Evolutionary conservation across 1,284 basidiomycete species (phyloP).

Genomic region (Jaminaea rosea): DNA sequence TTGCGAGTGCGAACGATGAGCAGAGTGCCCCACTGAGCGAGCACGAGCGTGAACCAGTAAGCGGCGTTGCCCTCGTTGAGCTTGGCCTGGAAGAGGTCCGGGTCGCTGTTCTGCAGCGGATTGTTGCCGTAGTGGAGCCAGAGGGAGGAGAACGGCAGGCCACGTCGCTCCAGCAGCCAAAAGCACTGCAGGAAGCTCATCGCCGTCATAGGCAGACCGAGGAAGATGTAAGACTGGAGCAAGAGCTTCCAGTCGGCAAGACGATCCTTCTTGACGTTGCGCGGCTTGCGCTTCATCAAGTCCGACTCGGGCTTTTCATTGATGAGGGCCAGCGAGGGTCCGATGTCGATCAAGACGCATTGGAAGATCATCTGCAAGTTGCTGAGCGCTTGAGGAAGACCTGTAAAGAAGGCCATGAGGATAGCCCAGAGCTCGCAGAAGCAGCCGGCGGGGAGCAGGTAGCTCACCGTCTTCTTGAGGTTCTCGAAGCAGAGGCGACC

Average conservation of each 20-base stretch:
- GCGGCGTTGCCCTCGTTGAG: constrained; percentile 44
- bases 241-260: constrained; percentile 54
- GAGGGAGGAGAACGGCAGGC: constrained; percentile 52
- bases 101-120: constrained; percentile 21
- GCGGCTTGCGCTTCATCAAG: constrained; percentile 58
- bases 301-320: constrained; percentile 57
- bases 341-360: constrained; percentile 55
- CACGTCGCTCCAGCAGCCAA: constrained; percentile 54
- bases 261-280: constrained; percentile 55
- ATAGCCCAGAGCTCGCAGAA: constrained; percentile 65
- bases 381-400: constrained; percentile 54
- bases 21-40: constrained; percentile 58
- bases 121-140: constrained; percentile 53
- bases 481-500: constrained; percentile 64
- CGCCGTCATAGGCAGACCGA: constrained; percentile 56
- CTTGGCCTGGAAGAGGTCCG: constrained; percentile 46
- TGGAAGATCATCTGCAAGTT: constrained; percentile 53
- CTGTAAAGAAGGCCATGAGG: constrained; percentile 54
- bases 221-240: constrained; percentile 60
- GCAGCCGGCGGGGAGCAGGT: constrained; percentile 48
- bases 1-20: constrained; percentile 52
- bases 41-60: constrained; percentile 59
- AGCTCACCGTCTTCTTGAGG: constrained; percentile 53
- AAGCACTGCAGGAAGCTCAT: constrained; percentile 51
- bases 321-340: constrained; percentile 54